These are phyloP conservation scores for Ustilago crameri DNA, from an alignment of 1,284 basidiomycete species.

Conservation along the genomic window DNA sequence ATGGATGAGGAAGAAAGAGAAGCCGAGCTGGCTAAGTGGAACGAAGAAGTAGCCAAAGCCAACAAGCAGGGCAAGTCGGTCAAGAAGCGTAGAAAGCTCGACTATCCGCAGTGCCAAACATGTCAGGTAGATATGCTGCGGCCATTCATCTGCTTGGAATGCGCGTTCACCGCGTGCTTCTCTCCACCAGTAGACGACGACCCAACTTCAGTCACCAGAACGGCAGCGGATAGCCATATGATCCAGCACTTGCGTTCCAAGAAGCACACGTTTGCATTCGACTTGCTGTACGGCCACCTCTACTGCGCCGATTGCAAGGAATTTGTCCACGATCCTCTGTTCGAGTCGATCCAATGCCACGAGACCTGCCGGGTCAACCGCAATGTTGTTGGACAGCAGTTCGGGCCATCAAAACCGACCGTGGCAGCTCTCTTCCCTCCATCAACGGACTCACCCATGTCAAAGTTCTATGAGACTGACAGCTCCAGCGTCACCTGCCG, in stretches of 20 bases:
- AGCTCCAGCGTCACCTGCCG: conserved; percentile 23
- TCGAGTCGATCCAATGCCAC: conserved; percentile 42
- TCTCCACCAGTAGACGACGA: conserved; percentile 33
- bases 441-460: conserved; percentile 8
- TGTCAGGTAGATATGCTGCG: conserved; percentile 57
- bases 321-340: conserved; percentile 58
- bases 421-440: conserved; percentile 27
- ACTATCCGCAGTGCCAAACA: conserved; percentile 58
- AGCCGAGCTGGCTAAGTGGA: conserved; percentile 20
- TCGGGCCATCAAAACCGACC: conserved; percentile 16
- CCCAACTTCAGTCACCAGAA: conserved; percentile 16
- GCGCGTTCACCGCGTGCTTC: conserved; percentile 61
- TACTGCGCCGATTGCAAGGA: conserved; percentile 63
- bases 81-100: conserved; percentile 41
- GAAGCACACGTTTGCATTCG: conserved; percentile 50
- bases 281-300: conserved; percentile 61
- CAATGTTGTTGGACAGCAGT: conserved; percentile 27
- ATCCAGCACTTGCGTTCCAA: conserved; percentile 31
- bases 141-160: conserved; percentile 65
- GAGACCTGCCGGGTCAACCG: conserved; percentile 39
- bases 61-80: conserved; percentile 28
- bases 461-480: conserved; percentile 27
- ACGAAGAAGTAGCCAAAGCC: conserved; percentile 22
- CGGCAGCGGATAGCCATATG: conserved; percentile 36
- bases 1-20: conserved; percentile 45